Conservation (phyloP, 1,284 basidiomycete genomes). For the Meripilus lineatus region DNA sequence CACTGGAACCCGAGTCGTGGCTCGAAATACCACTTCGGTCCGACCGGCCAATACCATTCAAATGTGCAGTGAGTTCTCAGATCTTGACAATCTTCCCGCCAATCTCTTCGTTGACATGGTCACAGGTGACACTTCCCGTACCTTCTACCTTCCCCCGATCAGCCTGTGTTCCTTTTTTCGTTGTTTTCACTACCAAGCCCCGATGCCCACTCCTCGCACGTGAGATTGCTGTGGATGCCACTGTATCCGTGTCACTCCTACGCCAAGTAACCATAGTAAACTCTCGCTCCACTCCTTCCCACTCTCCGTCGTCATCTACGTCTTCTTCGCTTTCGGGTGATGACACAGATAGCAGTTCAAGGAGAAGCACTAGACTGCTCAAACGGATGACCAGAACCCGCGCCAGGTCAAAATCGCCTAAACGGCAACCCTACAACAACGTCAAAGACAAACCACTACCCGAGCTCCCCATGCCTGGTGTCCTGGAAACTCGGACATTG, state of each 20-base stretch:
- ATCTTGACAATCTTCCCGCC: conserved; percentile 1
- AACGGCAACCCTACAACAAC: not conserved
- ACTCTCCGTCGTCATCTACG: conserved; percentile 34
- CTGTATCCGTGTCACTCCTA: conserved; percentile 56
- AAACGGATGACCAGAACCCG: not conserved
- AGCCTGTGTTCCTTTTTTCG: conserved; percentile 59
- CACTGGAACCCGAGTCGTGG: conserved; percentile 47
- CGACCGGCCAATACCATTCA: conserved; percentile 58
- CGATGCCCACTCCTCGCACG: conserved; percentile 46
- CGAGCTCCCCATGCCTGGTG: conserved; percentile 28
- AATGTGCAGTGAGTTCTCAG: conserved; percentile 48
- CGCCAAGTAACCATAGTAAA: conserved; percentile 48
- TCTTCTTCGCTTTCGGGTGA: conserved; percentile 44
- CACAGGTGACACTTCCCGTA: conserved; percentile 58
- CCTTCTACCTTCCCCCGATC: conserved; percentile 53
- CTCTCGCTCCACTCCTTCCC: conserved; percentile 19
- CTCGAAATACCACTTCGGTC: conserved; percentile 60
- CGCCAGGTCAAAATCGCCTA: not conserved
- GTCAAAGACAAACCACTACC: conserved; percentile 41
- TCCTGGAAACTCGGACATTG: conserved; percentile 45
- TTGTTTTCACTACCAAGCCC: conserved; percentile 62
- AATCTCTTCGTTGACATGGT: not conserved
- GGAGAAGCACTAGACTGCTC: not conserved
- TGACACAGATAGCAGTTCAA: conserved; percentile 35
- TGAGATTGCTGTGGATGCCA: conserved; percentile 66